Percentiles rank a stretch among this genome's conserved stretches.
These are phyloP conservation scores for Quercus lobata DNA, from an alignment of 331 rosid genomes.

Conservation along the genomic window DNA sequence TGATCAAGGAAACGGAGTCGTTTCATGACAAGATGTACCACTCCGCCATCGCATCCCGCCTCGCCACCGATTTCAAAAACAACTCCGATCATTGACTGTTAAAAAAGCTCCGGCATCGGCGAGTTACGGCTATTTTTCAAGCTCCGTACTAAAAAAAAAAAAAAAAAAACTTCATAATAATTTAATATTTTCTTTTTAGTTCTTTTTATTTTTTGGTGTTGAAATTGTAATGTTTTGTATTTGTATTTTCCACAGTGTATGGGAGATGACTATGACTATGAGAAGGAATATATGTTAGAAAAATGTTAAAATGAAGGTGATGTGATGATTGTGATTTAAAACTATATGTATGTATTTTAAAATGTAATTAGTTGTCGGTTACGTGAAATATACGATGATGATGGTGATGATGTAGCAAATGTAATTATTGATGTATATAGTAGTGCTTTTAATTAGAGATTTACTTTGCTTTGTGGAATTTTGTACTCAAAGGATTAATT, in stretches of 20 bases:
- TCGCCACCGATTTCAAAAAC: conserved; percentile 71
- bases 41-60: conserved; percentile 90
- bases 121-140: neutral
- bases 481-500: too few species aligned
- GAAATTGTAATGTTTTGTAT: neutral
- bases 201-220: neutral
- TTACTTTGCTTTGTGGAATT: neutral
- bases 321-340: neutral
- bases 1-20: conserved; percentile 50
- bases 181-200: too few species aligned
- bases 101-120: neutral
- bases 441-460: neutral
- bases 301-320: neutral
- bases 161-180: too few species aligned
- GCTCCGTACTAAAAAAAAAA: neutral
- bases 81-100: conserved; percentile 34
- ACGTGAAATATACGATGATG: neutral
- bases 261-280: too few species aligned
- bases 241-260: neutral
- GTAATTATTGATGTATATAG: conserved; percentile 7
- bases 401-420: neutral
- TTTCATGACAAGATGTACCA: conserved; percentile 92
- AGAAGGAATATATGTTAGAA: neutral
- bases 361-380: neutral
- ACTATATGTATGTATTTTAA: too few species aligned